Evolutionary conservation across 805 yeast species (phyloP).

Genomic region (Starmerella davenportii): DNA sequence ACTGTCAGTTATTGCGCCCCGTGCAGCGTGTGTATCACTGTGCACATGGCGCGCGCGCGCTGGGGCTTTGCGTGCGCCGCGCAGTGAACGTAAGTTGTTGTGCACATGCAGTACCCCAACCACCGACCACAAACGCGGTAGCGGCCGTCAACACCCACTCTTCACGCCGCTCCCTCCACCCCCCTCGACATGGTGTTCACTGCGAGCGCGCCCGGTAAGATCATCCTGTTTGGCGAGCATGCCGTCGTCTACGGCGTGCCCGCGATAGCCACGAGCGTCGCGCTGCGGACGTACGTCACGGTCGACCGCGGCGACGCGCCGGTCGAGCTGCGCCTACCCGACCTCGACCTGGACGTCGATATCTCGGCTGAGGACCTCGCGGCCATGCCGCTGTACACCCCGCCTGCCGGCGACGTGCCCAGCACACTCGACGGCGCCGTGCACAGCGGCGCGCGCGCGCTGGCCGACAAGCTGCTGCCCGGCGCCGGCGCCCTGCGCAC

Average conservation of each 20-base stretch:
- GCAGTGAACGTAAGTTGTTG: no score
- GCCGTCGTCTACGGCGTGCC: slow-evolving; percentile 88
- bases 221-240: slow-evolving; percentile 90
- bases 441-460: slow-evolving; percentile 37
- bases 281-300: slow-evolving; percentile 63
- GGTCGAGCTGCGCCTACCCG: slow-evolving; percentile 64
- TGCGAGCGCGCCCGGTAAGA: slow-evolving; percentile 92
- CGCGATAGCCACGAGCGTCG: slow-evolving; percentile 88
- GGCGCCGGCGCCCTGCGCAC: slow-evolving; percentile 39
- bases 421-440: slow-evolving; percentile 27
- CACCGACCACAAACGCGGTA: no score
- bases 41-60: no score
- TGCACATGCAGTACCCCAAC: no score
- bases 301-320: slow-evolving; percentile 23
- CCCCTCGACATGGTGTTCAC: slow-evolving; percentile 26
- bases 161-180: no score
- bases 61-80: no score
- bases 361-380: slow-evolving; percentile 42
- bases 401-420: slow-evolving; percentile 2
- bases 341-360: slow-evolving; percentile 43
- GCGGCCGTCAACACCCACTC: no score
- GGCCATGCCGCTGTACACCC: background rate
- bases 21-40: no score
- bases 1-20: no score
- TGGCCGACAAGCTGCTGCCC: slow-evolving; percentile 23